These are phyloP conservation scores for Sarocladium brachiariae DNA, from an alignment of 2,329 filamentous ascomycete genomes.

Conservation along the genomic window DNA sequence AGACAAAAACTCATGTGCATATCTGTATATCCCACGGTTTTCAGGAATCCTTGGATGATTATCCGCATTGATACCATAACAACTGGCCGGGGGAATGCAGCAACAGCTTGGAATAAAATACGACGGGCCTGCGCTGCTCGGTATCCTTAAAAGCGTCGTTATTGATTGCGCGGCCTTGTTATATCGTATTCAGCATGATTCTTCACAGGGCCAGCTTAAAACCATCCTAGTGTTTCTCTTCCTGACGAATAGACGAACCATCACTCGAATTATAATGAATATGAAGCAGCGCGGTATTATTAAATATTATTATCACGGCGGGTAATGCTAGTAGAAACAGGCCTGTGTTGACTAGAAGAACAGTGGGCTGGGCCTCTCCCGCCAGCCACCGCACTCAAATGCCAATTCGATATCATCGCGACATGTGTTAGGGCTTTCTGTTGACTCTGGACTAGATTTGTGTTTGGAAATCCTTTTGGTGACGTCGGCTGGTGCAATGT, in stretches of 20 bases:
- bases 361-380: slow-evolving; percentile 54
- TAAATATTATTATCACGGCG: too few species aligned
- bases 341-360: too few species aligned
- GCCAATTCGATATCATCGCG: slow-evolving; percentile 46
- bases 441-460: slow-evolving; percentile 7
- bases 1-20: too few species aligned
- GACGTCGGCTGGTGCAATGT: slow-evolving; percentile 43
- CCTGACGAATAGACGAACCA: not conserved
- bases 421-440: not conserved
- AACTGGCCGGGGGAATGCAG: not conserved
- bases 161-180: not conserved
- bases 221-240: not conserved
- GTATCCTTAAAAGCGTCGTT: not conserved
- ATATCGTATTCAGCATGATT: not conserved
- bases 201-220: not conserved
- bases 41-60: too few species aligned
- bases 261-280: not conserved
- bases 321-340: too few species aligned
- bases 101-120: not conserved
- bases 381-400: slow-evolving; percentile 56
- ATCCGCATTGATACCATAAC: too few species aligned
- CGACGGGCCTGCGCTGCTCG: not conserved
- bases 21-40: too few species aligned
- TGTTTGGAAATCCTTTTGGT: slow-evolving; percentile 48
- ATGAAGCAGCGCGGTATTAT: too few species aligned